These are phyloP conservation scores for Candida patagonica DNA, from an alignment of 805 yeast species.

Conservation along the genomic window DNA sequence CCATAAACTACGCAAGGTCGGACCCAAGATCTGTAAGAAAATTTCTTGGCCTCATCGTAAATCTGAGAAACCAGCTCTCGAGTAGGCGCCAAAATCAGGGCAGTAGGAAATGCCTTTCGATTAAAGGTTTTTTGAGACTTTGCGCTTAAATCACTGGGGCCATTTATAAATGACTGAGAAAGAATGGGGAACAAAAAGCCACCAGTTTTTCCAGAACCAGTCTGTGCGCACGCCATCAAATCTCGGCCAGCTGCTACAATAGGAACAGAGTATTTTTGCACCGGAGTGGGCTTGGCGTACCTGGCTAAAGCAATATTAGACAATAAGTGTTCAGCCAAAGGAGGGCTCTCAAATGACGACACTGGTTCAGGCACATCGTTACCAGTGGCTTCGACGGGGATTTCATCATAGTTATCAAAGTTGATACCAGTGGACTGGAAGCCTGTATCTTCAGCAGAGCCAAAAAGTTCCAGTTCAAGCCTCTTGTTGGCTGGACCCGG, in stretches of 20 bases:
- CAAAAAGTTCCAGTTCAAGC: slow-evolving; percentile 75
- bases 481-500: slow-evolving; percentile 67
- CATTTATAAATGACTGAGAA: slow-evolving; percentile 79
- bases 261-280: slow-evolving; percentile 88
- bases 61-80: slow-evolving; percentile 98
- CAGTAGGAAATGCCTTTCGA: slow-evolving; percentile 87
- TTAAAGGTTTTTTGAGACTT: slow-evolving; percentile 28
- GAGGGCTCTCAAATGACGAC: slow-evolving; percentile 79
- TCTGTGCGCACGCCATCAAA: slow-evolving; percentile 95
- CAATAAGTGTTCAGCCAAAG: slow-evolving; percentile 75
- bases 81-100: slow-evolving; percentile 94
- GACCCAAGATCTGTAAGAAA: slow-evolving; percentile 97
- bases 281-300: slow-evolving; percentile 94
- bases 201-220: slow-evolving; percentile 99
- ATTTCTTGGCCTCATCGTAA: slow-evolving; percentile 90
- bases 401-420: slow-evolving; percentile 97
- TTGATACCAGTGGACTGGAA: slow-evolving; percentile 95
- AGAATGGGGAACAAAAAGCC: slow-evolving; percentile 98
- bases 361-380: slow-evolving; percentile 91
- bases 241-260: slow-evolving; percentile 84
- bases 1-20: slow-evolving; percentile 95
- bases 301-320: slow-evolving; percentile 83
- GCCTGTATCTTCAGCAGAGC: slow-evolving; percentile 58
- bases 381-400: slow-evolving; percentile 97
- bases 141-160: slow-evolving; percentile 63